Evolutionary conservation across 257 asterid species (phyloP), one percentile per base, ranked within the genome.

Genomic region (Echites panduratus): DNA sequence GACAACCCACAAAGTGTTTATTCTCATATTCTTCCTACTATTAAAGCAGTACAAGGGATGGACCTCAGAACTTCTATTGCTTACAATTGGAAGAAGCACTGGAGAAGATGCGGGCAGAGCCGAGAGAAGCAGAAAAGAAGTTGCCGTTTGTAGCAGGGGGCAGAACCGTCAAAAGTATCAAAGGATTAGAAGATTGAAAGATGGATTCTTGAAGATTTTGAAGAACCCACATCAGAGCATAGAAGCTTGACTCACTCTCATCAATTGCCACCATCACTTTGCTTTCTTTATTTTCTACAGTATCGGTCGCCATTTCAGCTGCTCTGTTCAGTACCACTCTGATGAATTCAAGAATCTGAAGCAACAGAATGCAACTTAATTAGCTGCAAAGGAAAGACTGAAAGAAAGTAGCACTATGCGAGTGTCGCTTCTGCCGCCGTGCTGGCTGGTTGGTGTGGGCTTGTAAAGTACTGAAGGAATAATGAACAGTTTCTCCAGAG

Each of bases 261-360:
- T 87, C 93, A 11, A 89, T 83, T 4, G 93, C 93, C 24, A 87
- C 90, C 96, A 89, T 89, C 75, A 87, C 87, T 85, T 76, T 81
- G 82, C 77, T 75, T 79, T 38, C 70, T 72, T 16, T 68, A 20
- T 24, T 16, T 32, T 27, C 57, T 56, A 9, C 11, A 19, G 4
- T n/a, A 11, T 19, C 35, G 64, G 1, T 24, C 44, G 45, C 63
- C 70, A 63, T 72, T 65, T 29, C 19, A 32, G 17, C 59, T 24
- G 14, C 14, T 32, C 43, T 20, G 2, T 19, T 19, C n/a, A n/a
- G n/a, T n/a, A n/a, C n/a, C n/a, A n/a, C n/a, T n/a, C 40, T 2
- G 35, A 58, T 58, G 41, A 59, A 59, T 26, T 59, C 43, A 59
- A 59, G 66, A 26, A 26, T 58, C 65, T 26, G 41, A 27, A 58